Conservation (phyloP, 169 alveolate genomes). For the Besnoitia besnoiti region DNA sequence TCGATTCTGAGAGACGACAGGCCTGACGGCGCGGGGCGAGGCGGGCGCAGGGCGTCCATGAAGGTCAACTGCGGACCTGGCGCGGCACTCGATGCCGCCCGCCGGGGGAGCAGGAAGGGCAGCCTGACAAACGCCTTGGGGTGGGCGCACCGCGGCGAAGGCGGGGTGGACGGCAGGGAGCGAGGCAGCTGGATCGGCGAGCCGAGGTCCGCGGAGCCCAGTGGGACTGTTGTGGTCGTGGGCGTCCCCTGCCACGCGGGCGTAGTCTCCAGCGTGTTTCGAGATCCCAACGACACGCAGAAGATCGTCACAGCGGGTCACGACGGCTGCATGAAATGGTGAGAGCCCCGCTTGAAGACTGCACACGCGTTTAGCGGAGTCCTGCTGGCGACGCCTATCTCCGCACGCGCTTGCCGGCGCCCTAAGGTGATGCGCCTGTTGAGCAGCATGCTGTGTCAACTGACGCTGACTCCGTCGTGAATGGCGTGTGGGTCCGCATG, state of each 20-base stretch:
- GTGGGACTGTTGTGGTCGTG: neutral
- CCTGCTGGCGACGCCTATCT: too few relatives aligned
- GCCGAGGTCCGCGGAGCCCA: neutral
- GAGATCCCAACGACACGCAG: neutral
- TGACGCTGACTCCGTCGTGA: too few relatives aligned
- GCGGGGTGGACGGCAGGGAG: neutral
- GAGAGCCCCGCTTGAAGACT: neutral
- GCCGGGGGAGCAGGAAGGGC: neutral
- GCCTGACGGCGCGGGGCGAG: neutral
- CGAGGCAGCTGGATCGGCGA: neutral
- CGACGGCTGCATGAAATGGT: constrained; percentile 28
- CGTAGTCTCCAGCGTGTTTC: neutral
- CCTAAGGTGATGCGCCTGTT: too few relatives aligned
- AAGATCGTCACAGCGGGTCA: constrained; percentile 36
- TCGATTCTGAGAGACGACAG: neutral
- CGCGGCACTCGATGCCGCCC: neutral
- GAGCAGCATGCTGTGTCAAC: too few relatives aligned
- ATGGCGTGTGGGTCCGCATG: too few relatives aligned
- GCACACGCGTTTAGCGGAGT: neutral
- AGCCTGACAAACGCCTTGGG: neutral
- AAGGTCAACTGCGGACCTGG: neutral
- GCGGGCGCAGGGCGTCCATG: neutral
- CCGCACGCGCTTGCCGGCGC: too few relatives aligned
- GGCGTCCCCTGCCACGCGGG: constrained; percentile 19
- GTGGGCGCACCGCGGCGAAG: neutral